Evolutionary conservation across 2,329 filamentous ascomycete species (phyloP).

Genomic region (Hymenoscyphus infarciens): DNA sequence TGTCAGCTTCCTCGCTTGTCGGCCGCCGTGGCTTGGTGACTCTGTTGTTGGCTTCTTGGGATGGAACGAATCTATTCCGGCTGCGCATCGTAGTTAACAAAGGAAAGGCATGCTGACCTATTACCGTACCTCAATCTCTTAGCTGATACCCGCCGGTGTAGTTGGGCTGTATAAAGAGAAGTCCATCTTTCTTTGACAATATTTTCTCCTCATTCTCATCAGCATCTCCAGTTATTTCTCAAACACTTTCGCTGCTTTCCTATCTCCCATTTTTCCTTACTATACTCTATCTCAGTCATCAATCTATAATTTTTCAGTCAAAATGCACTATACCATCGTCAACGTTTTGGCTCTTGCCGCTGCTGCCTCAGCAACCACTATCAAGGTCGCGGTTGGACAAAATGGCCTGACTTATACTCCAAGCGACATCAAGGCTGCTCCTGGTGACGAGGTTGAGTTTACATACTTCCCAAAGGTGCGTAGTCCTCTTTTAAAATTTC

Average conservation of each 20-base stretch:
- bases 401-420: conserved; percentile 80
- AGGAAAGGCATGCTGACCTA: conserved; percentile 4
- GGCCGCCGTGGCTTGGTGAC: conserved; percentile 7
- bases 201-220: conserved; percentile 4
- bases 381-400: conserved; percentile 75
- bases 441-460: conserved; percentile 36
- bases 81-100: conserved; percentile 5
- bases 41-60: conserved; percentile 1
- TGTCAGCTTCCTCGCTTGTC: background rate
- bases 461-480: conserved; percentile 34
- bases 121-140: background rate
- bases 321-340: conserved; percentile 24
- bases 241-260: conserved; percentile 11
- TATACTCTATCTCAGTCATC: conserved; percentile 1
- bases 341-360: conserved; percentile 19
- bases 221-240: conserved; percentile 3
- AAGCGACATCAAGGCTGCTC: conserved; percentile 35
- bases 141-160: background rate
- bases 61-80: conserved; percentile 13
- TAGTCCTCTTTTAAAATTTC: background rate
- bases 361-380: conserved; percentile 17
- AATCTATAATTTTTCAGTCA: conserved; percentile 2
- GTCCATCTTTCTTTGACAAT: conserved; percentile 1
- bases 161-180: conserved; percentile 8
- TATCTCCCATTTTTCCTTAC: background rate